A percentile compares a stretch with the other conserved stretches of the same genome.
Evolutionary conservation across 2,329 filamentous ascomycete genomes (phyloP).

Genomic region (Lasiodiplodia theobromae): DNA sequence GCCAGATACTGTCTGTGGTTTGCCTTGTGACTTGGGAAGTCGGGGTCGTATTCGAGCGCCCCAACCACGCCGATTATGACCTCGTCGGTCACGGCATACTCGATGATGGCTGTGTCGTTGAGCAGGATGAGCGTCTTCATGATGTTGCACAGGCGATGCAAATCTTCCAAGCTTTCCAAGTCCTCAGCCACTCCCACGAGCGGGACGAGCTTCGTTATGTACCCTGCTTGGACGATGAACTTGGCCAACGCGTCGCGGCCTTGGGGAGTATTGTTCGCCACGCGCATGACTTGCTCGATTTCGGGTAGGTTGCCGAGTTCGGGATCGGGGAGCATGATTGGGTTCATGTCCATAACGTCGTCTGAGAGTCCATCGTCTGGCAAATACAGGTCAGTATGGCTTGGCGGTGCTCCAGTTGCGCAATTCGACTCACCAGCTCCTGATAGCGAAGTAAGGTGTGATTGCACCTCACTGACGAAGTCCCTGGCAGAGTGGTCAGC

Average conservation of each 20-base stretch:
- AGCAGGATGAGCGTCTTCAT: constrained; percentile 96
- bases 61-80: constrained; percentile 92
- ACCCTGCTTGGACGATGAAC: constrained; percentile 83
- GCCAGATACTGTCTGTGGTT: constrained; percentile 94
- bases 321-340: constrained; percentile 78
- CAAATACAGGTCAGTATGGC: constrained; percentile 24
- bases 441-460: constrained; percentile 69
- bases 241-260: constrained; percentile 89
- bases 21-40: constrained; percentile 96
- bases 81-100: constrained; percentile 88
- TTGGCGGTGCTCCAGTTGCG: constrained; percentile 17
- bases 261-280: constrained; percentile 73
- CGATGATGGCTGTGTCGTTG: constrained; percentile 94
- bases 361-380: constrained; percentile 88
- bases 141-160: constrained; percentile 94
- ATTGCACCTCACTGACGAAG: constrained; percentile 87
- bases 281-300: constrained; percentile 83
- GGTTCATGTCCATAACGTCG: constrained; percentile 69
- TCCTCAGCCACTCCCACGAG: constrained; percentile 90
- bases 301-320: constrained; percentile 84
- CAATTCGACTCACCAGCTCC: constrained; percentile 63
- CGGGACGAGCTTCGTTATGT: constrained; percentile 85
- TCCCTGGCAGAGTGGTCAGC: constrained; percentile 66
- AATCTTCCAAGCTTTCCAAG: constrained; percentile 81
- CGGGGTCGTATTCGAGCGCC: constrained; percentile 95